Base-by-base conservation (phyloP, 306 rosid genomes). In the Quercus glauca region DNA sequence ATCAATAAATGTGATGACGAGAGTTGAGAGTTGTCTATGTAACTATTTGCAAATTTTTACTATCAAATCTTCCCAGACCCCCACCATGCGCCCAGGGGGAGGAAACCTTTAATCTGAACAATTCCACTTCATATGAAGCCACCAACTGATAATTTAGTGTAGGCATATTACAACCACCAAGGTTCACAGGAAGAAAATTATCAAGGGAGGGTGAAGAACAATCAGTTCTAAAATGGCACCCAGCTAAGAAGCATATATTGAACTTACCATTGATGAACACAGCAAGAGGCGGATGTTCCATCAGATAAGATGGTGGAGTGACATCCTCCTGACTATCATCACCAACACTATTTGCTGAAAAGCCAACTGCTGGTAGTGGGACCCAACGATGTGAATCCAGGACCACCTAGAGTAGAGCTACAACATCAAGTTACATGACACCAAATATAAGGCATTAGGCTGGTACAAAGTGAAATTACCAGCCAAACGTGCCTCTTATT, bases 321-420 rank as follows among this genome's bases (percentile, higher is more conserved):
- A 93, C 89, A 80, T 96, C 98, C 72, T 96, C 98, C 71, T 87
- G 97, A 87, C 71, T 90, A 81, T 90, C 94, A 76, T 91, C 96
- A 65, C 95, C 90, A 67, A 83, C 58, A 69, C 83, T 80, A 76
- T 56, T 85, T 15, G 91, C 69, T 13, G 93, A 81, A 86, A 88
- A 96, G 84, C 99, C 99, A 87, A 96, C 89, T 72, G 92, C 87
- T 45, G 99, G 98, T 59, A 93, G 82, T 70, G 99, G 97, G 80
- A 96, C 99, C 99, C 99, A 96, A 64, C 98, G 99, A 88, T 96
- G 99, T 77, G 98, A 93, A 88, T 93, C 99, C 94, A 96, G 84
- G 76, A 95, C 96, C 88, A 93, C 80, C 99, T 95, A 85, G 60
- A 69, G 21, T 45, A 55, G n/a, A 71, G 70, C 18, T 10, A 83